Base-by-base conservation (phyloP, 192 early-diverging fungal species). In the Kickxella alabastrina region DNA sequence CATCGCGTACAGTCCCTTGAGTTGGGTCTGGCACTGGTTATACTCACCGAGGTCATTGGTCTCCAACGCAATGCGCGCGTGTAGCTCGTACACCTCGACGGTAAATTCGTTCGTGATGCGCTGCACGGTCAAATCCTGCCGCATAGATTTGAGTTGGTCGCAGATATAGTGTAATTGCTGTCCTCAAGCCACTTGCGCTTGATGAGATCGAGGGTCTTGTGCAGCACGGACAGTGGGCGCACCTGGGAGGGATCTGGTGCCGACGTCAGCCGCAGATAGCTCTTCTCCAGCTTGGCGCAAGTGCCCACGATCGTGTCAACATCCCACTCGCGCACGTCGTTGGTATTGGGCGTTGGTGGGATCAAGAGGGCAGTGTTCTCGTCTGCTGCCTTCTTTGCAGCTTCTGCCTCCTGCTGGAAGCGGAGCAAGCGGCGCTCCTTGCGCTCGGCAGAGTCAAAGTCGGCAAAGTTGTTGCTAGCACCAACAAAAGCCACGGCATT, bases 101-200 rank as follows among this genome's bases (percentile, higher is more conserved):
- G 96, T 95, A 61, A 99, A 95, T 13, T 86, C 87, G 61, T 93
- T 94, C 39, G 88, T 82, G 31, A 99, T 93, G 36, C 87, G 79
- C 82, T 99, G 96, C 28, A 91, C 96, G 9, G 92, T 96, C 55
- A 99, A 77, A 62, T 99, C 96, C 56, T 99, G 96, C 21, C 96
- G 85, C 53, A 99, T 48, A 41, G 87, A 88, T 64, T 99, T 99
- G 59, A 99, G 88, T 64, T 99, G 96, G 59, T 95, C 91, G 66
- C 94, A 96, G 25, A 95, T 91, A 65, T 92, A 99, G 90, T 83
- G 62, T 99, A 99, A 60, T 99, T 90, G 43, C 71, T 78, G 21
- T 97, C 87, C 22, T 80, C 60, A 17, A 80, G 71, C 96, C 96
- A 99, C 60, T 86, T 88, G 25, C 54, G 31, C 62, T 80, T 83